phyloP scores from a whole-genome alignment of 1,284 basidiomycete species.

The Somion occarium region DNA sequence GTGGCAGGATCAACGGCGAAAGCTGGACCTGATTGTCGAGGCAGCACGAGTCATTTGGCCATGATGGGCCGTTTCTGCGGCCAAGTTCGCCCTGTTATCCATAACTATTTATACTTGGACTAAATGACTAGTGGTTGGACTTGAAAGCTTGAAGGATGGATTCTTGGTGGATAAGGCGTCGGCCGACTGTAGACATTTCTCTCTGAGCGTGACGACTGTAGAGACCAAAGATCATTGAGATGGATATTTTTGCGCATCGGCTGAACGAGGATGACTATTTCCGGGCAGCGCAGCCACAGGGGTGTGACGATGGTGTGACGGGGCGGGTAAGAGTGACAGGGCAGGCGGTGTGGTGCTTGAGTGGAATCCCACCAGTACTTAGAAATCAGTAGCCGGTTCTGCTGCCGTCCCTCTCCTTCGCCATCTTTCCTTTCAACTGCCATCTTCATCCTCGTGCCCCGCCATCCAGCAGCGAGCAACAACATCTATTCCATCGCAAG shows the following conservation, averaged over 20 bases:
- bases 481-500: conserved; percentile 4
- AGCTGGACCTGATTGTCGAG: conserved; percentile 46
- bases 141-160: no score
- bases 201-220: neutral
- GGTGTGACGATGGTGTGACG: conserved; percentile 1
- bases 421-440: conserved; percentile 2
- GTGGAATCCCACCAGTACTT: neutral
- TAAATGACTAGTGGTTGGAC: no score
- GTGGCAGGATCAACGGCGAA: conserved; percentile 31
- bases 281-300: neutral
- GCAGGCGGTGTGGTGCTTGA: neutral
- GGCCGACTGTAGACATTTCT: no score
- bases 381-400: neutral
- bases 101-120: no score
- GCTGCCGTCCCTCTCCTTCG: neutral
- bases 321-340: neutral
- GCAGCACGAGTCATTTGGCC: conserved; percentile 50
- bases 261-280: no score
- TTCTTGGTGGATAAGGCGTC: no score
- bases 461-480: neutral
- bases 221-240: neutral
- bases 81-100: no score
- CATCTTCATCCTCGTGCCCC: neutral
- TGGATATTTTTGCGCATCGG: neutral
- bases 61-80: neutral